Conservation (phyloP, 2,329 filamentous ascomycete genomes). For the Pseudogymnoascus sp. region DNA sequence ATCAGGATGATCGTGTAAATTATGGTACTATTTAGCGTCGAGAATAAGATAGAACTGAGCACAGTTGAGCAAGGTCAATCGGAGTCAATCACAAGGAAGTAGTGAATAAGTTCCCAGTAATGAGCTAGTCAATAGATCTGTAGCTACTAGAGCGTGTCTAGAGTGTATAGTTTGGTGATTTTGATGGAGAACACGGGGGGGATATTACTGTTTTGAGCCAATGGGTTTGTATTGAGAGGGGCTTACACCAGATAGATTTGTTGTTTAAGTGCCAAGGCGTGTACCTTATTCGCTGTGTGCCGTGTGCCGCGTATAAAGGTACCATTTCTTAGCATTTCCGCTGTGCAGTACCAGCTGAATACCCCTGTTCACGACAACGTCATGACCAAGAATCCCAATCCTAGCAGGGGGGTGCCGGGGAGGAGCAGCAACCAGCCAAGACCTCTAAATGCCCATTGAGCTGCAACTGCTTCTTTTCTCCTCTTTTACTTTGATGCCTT, state of each 20-base stretch:
- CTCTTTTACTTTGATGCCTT: not conserved
- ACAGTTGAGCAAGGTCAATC: not conserved
- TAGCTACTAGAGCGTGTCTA: not conserved
- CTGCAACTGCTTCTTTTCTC: not conserved
- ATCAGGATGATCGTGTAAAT: not conserved
- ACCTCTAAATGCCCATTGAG: not conserved
- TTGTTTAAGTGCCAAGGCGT: slow-evolving; percentile 2
- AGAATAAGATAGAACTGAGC: not conserved
- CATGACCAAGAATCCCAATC: not conserved
- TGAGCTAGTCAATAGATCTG: not conserved
- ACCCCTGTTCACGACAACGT: not conserved
- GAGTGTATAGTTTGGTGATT: not conserved
- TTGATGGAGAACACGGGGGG: not conserved
- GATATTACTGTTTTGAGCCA: not conserved
- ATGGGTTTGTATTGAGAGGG: not conserved
- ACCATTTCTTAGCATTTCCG: not conserved
- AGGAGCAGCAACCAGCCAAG: not conserved
- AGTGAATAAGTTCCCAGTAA: not conserved
- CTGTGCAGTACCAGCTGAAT: not conserved
- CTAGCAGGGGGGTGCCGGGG: not conserved
- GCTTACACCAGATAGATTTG: not conserved
- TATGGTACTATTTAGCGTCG: not conserved
- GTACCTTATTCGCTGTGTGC: slow-evolving; percentile 4
- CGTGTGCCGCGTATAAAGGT: not conserved
- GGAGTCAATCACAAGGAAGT: not conserved